Conservation (phyloP, 192 early-diverging fungal genomes). For the Rhizophagus clarus region DNA sequence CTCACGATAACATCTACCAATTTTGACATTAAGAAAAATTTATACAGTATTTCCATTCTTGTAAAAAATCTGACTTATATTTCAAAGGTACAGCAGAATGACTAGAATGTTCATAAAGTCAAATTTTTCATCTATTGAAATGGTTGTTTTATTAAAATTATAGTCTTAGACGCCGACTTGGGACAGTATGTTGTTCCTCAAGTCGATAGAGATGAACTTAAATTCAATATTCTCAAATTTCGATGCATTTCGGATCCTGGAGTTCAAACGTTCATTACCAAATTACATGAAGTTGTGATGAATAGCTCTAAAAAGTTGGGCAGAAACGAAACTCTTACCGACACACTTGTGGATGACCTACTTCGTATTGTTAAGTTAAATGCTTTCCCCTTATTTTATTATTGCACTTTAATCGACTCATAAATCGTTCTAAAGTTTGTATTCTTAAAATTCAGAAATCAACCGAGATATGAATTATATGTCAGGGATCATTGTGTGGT, state of each 20-base stretch:
- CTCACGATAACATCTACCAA: too few species aligned
- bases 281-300: conserved; percentile 16
- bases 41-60: too few species aligned
- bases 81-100: too few species aligned
- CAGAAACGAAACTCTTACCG: conserved; percentile 27
- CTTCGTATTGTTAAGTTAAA: neutral
- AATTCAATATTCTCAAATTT: conserved; percentile 5
- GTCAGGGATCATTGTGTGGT: neutral
- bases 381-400: neutral
- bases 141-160: too few species aligned
- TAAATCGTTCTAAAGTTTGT: neutral
- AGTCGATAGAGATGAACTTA: neutral
- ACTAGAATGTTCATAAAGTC: too few species aligned
- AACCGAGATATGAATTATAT: neutral
- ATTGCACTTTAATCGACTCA: neutral
- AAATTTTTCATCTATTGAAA: too few species aligned
- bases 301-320: neutral
- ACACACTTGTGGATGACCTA: conserved; percentile 8
- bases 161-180: neutral
- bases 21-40: too few species aligned
- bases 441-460: neutral
- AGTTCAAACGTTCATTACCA: conserved; percentile 15
- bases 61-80: too few species aligned
- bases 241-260: neutral
- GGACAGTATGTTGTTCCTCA: neutral